phyloP scores from a whole-genome alignment of 2,329 filamentous ascomycete species.

The Alternaria panax region DNA sequence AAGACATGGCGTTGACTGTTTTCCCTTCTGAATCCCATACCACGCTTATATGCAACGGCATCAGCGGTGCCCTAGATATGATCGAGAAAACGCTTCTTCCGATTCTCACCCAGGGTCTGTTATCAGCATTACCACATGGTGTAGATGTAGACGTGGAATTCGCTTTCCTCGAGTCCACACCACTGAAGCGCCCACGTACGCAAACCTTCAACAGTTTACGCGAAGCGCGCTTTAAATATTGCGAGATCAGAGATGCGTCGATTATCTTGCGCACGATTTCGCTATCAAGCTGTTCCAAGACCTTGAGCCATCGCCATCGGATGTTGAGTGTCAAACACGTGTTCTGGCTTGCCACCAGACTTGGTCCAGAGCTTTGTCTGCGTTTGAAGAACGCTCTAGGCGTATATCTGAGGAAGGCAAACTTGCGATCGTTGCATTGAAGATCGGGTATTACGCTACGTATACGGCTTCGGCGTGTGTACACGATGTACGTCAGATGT shows the following conservation, averaged over 20 bases:
- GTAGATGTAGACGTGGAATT: conserved; percentile 13
- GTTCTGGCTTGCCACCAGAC: conserved; percentile 1
- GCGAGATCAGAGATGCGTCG: conserved; percentile 19
- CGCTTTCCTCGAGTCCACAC: not conserved
- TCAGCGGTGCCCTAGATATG: not conserved
- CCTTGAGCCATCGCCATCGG: not conserved
- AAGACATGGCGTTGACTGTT: not conserved
- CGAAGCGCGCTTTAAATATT: conserved; percentile 14
- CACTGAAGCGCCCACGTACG: conserved; percentile 2
- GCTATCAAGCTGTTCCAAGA: conserved; percentile 12
- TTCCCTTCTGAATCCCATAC: not conserved
- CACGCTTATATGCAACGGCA: not conserved
- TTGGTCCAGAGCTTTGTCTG: conserved; percentile 6
- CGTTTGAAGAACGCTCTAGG: not conserved
- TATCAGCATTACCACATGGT: conserved; percentile 22
- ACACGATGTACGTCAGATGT: not conserved
- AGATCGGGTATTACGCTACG: not conserved
- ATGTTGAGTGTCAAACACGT: not conserved
- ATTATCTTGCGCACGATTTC: conserved; percentile 5
- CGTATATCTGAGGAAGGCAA: not conserved
- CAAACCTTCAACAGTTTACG: conserved; percentile 9
- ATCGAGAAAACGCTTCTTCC: conserved; percentile 23
- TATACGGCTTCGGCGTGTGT: not conserved
- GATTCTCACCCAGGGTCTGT: conserved; percentile 23
- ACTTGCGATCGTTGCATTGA: not conserved